phyloP scores from a whole-genome alignment of 1,284 basidiomycete genomes.

The Leccinum insolens region DNA sequence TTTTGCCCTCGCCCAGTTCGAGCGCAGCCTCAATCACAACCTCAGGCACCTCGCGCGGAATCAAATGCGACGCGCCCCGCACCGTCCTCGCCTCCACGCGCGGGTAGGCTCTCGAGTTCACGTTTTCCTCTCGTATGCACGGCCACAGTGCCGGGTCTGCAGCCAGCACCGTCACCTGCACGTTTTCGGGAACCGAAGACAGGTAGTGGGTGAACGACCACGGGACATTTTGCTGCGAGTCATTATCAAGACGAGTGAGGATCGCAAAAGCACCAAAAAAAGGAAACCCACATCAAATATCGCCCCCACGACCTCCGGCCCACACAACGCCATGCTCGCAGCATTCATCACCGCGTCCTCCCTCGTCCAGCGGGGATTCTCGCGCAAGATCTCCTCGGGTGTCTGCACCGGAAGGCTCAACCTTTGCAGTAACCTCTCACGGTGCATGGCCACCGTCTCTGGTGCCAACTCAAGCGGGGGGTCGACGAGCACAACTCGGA shows the following conservation, averaged over 20 bases:
- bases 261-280: background rate
- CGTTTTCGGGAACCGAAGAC: constrained; percentile 10
- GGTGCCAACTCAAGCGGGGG: constrained; percentile 15
- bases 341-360: constrained; percentile 1
- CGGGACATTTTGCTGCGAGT: constrained; percentile 2
- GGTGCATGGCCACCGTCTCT: background rate
- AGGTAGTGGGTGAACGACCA: constrained; percentile 20
- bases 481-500: constrained; percentile 22
- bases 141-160: constrained; percentile 17
- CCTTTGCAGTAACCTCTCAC: background rate
- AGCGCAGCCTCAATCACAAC: background rate
- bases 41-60: constrained; percentile 15
- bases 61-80: constrained; percentile 14
- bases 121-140: constrained; percentile 7
- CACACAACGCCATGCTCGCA: background rate
- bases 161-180: constrained; percentile 17
- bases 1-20: background rate
- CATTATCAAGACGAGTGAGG: background rate
- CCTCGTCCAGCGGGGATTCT: background rate
- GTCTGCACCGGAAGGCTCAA: background rate
- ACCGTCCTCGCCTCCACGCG: constrained; percentile 13
- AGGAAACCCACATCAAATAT: constrained; percentile 8
- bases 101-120: constrained; percentile 11
- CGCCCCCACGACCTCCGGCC: background rate
- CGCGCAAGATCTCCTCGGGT: background rate